Evolutionary conservation across 257 asterid species (phyloP).

Genomic region (Prunella vulgaris): DNA sequence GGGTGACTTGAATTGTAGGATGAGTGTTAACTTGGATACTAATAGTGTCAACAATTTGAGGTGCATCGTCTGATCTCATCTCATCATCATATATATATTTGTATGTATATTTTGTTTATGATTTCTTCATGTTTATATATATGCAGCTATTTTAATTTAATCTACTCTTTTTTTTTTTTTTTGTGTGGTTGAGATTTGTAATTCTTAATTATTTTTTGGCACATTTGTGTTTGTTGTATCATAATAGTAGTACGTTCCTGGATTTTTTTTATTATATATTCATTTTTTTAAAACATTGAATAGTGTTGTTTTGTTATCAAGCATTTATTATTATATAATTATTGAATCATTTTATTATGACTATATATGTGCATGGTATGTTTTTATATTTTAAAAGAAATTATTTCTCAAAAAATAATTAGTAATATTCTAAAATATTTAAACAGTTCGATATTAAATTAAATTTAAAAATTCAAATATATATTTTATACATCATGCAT

Average conservation of each 20-base stretch:
- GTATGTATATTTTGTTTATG: not conserved
- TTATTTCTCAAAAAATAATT: too few species aligned
- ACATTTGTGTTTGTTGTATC: not conserved
- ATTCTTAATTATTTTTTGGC: not conserved
- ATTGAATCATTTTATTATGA: too few species aligned
- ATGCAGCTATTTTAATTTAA: not conserved
- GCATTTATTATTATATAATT: too few species aligned
- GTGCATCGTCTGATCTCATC: too few species aligned
- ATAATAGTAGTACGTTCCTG: not conserved
- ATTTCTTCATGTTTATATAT: not conserved
- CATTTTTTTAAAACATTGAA: too few species aligned
- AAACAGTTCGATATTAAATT: too few species aligned
- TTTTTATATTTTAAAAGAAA: too few species aligned
- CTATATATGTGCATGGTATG: too few species aligned
- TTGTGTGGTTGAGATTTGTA: not conserved
- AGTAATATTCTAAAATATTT: too few species aligned
- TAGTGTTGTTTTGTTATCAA: not conserved
- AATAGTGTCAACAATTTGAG: constrained; percentile 7
- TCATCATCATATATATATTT: too few species aligned
- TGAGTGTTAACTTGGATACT: constrained; percentile 3
- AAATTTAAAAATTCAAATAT: too few species aligned
- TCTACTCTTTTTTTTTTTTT: not conserved
- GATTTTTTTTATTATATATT: not conserved
- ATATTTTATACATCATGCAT: too few species aligned
- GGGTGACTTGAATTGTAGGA: constrained; percentile 16